Conservation (phyloP, 495 filamentous ascomycete genomes). For the Cairneyella variabilis region DNA sequence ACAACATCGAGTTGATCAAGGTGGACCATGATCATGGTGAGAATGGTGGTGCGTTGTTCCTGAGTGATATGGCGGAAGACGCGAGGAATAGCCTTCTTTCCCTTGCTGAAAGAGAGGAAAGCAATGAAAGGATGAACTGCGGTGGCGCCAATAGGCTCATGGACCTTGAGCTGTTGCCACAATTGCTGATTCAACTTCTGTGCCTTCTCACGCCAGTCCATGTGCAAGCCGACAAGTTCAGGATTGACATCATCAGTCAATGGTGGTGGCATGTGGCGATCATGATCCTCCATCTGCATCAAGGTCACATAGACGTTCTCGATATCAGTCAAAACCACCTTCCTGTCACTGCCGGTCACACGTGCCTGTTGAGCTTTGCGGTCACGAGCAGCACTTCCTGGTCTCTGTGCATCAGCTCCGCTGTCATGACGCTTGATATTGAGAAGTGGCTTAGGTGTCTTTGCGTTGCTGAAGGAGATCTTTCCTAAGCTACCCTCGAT, state of each 20-base stretch:
- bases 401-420: slow-evolving; percentile 37
- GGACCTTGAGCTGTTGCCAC: slow-evolving; percentile 82
- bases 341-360: slow-evolving; percentile 62
- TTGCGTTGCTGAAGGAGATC: slow-evolving; percentile 98
- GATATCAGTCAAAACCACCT: slow-evolving; percentile 76
- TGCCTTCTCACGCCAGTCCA: slow-evolving; percentile 67
- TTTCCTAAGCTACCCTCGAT: slow-evolving; percentile 98
- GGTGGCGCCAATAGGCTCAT: slow-evolving; percentile 77
- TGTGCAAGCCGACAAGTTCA: slow-evolving; percentile 59
- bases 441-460: slow-evolving; percentile 88
- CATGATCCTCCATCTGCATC: slow-evolving; percentile 92
- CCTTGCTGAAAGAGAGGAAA: slow-evolving; percentile 90
- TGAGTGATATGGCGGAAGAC: slow-evolving; percentile 91
- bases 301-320: slow-evolving; percentile 81
- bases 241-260: slow-evolving; percentile 58
- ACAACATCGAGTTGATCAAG: slow-evolving; percentile 90
- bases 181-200: slow-evolving; percentile 72
- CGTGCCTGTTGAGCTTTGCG: slow-evolving; percentile 38
- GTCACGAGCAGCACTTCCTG: slow-evolving; percentile 33
- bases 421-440: slow-evolving; percentile 91
- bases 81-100: slow-evolving; percentile 90
- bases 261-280: slow-evolving; percentile 73
- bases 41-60: slow-evolving; percentile 87
- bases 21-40: slow-evolving; percentile 95
- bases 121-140: slow-evolving; percentile 92